A percentile compares a stretch with the other conserved stretches of the same genome.
These are phyloP conservation scores for Lichtheimia ramosa DNA, from an alignment of 371 early-diverging fungal genomes.

Conservation along the genomic window DNA sequence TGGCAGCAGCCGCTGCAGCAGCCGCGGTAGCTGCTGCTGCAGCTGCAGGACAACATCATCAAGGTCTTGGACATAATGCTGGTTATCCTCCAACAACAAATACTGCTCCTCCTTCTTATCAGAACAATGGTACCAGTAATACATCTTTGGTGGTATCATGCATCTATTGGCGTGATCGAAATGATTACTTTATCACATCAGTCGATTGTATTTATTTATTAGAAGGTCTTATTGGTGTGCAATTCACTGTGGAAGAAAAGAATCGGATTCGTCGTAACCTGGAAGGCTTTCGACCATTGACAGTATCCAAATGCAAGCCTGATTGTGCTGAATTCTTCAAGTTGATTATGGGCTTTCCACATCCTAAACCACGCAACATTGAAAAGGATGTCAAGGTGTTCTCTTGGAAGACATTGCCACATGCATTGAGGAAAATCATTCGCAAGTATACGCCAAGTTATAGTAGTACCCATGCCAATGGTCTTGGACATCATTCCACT, in stretches of 20 bases:
- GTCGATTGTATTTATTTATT: conserved; percentile 80
- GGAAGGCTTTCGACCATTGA: conserved; percentile 80
- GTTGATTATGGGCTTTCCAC: conserved; percentile 80
- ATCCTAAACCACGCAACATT: conserved; percentile 84
- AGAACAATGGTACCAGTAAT: neutral
- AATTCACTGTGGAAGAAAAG: conserved; percentile 83
- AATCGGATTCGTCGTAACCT: conserved; percentile 84
- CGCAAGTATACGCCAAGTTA: conserved; percentile 56
- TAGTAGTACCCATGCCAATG: conserved; percentile 25
- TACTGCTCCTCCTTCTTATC: neutral
- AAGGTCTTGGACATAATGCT: neutral
- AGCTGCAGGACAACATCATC: neutral
- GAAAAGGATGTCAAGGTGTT: conserved; percentile 88
- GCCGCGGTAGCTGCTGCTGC: conserved; percentile 18
- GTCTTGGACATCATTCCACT: neutral
- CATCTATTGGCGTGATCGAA: conserved; percentile 78
- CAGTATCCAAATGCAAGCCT: conserved; percentile 74
- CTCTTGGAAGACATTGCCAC: conserved; percentile 69
- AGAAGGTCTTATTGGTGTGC: conserved; percentile 72
- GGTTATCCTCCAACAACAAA: neutral
- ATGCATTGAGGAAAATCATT: conserved; percentile 72
- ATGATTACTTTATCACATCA: conserved; percentile 77
- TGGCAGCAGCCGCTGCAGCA: conserved; percentile 19
- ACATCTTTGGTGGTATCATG: conserved; percentile 68
- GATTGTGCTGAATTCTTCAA: conserved; percentile 79